Conservation (phyloP, 1,284 basidiomycete species). For the Golubevia sp. region DNA sequence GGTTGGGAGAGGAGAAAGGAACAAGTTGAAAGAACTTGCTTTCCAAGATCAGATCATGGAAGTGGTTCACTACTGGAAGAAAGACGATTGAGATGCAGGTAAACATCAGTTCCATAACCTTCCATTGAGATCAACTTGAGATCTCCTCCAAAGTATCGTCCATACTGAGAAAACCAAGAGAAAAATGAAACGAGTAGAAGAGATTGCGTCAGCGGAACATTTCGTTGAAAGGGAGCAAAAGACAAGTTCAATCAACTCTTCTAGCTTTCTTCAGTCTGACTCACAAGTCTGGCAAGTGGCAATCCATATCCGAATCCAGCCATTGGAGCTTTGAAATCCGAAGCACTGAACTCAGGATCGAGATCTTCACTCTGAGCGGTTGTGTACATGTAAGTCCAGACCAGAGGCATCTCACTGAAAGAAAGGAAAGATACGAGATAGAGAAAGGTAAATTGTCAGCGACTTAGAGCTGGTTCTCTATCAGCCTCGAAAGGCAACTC, state of each 20-base stretch:
- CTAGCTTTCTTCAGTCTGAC: too few species aligned
- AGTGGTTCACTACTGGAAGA: constrained; percentile 63
- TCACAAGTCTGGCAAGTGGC: constrained; percentile 3
- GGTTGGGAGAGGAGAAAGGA: too few species aligned
- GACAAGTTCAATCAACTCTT: not conserved
- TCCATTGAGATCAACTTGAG: constrained; percentile 97
- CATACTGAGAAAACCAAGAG: constrained; percentile 66
- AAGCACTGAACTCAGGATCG: constrained; percentile 82
- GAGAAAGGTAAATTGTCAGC: not conserved
- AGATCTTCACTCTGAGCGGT: constrained; percentile 90
- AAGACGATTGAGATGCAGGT: constrained; percentile 84
- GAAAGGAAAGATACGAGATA: not conserved
- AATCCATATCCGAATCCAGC: constrained; percentile 71
- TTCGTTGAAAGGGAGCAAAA: not conserved
- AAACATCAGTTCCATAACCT: constrained; percentile 85
- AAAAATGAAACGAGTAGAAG: not conserved
- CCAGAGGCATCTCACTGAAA: constrained; percentile 81
- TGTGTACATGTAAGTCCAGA: constrained; percentile 98
- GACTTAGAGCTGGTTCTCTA: too few species aligned
- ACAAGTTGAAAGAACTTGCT: too few species aligned
- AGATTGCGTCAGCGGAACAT: constrained; percentile 11
- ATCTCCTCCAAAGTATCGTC: constrained; percentile 95
- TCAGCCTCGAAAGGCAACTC: too few species aligned
- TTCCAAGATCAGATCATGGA: too few species aligned
- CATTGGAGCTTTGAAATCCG: constrained; percentile 98